Conservation (phyloP, 2,329 filamentous ascomycete species). For the Mollisia scopiformis region DNA sequence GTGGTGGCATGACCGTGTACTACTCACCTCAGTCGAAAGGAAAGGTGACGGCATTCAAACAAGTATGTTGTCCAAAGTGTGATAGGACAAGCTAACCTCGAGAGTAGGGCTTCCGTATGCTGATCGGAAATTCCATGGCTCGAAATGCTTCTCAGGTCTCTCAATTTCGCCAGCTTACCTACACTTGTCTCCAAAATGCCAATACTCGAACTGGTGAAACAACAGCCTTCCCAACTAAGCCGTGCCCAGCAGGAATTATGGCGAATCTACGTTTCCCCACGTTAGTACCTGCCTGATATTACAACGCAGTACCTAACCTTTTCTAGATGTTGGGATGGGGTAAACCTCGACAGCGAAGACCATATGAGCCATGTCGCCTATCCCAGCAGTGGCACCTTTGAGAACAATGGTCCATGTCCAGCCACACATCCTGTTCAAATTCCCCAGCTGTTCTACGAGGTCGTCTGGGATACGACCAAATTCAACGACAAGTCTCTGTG, state of each 20-base stretch:
- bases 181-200: slow-evolving; percentile 44
- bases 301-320: background rate
- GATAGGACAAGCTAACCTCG: background rate
- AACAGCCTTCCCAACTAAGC: slow-evolving; percentile 38
- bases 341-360: slow-evolving; percentile 26
- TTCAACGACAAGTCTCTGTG: slow-evolving; percentile 36
- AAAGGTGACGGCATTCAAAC: slow-evolving; percentile 47
- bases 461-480: slow-evolving; percentile 7
- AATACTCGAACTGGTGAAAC: slow-evolving; percentile 43
- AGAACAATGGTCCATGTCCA: slow-evolving; percentile 8
- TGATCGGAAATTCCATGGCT: slow-evolving; percentile 43
- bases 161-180: slow-evolving; percentile 47
- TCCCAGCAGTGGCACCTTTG: slow-evolving; percentile 7
- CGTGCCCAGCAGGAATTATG: slow-evolving; percentile 38
- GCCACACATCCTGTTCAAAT: slow-evolving; percentile 7
- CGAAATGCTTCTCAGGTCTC: slow-evolving; percentile 39
- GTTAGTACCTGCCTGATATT: background rate
- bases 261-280: slow-evolving; percentile 37
- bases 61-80: slow-evolving; percentile 5
- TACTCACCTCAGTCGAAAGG: slow-evolving; percentile 35
- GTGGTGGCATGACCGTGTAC: slow-evolving; percentile 43
- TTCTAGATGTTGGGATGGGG: slow-evolving; percentile 28
- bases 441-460: slow-evolving; percentile 12
- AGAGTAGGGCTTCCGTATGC: slow-evolving; percentile 46
- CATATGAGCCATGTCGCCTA: slow-evolving; percentile 14